phyloP scores from a whole-genome alignment of 129 eudicot species.

The Tanacetum coccineum region DNA sequence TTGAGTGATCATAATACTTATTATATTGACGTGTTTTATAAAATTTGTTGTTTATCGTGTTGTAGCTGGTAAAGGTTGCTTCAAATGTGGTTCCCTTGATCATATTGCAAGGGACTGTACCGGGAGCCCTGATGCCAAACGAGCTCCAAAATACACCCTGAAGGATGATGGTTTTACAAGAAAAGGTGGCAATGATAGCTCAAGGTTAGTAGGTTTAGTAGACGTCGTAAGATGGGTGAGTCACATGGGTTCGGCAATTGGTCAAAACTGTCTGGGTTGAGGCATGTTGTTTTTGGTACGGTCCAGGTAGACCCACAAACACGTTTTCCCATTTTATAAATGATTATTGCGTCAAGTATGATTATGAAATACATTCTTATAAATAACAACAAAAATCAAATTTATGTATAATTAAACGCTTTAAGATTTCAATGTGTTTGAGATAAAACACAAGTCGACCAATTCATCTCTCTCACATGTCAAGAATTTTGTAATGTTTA shows the following conservation, averaged over 20 bases:
- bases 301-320: too few species aligned
- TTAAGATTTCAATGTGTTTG: not conserved
- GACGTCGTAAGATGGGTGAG: constrained; percentile 11
- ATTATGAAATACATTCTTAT: not conserved
- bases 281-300: not conserved
- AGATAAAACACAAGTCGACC: not conserved
- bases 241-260: not conserved
- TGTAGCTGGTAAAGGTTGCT: constrained; percentile 69
- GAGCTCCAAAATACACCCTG: constrained; percentile 53
- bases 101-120: constrained; percentile 87
- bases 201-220: constrained; percentile 39
- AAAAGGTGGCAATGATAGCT: constrained; percentile 54
- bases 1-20: not conserved
- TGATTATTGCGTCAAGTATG: not conserved
- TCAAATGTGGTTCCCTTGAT: constrained; percentile 86
- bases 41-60: constrained; percentile 7
- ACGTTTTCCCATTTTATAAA: not conserved
- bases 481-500: not conserved
- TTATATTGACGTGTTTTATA: not conserved
- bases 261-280: constrained; percentile 1
- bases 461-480: not conserved
- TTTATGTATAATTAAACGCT: not conserved
- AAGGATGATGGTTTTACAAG: constrained; percentile 57
- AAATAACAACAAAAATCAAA: too few species aligned
- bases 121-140: constrained; percentile 42